A percentile compares a stretch with the other conserved stretches of the same genome.
Evolutionary conservation across 495 filamentous ascomycete species (phyloP).

Genomic region (Penicillium lividum): DNA sequence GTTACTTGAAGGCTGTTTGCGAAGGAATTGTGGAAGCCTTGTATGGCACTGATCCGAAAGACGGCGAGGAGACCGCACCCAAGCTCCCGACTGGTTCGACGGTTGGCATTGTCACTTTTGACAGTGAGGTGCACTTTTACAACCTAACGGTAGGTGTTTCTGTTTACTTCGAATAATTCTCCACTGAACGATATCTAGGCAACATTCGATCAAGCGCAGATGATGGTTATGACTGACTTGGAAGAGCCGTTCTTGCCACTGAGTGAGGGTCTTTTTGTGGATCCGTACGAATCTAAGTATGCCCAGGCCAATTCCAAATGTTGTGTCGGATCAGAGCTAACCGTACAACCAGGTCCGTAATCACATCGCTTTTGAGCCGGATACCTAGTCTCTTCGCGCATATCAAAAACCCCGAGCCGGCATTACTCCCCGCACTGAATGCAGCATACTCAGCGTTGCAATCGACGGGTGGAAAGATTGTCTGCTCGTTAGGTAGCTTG

Average conservation of each 20-base stretch:
- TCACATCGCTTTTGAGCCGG: conserved; percentile 76
- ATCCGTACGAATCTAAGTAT: conserved; percentile 88
- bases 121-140: conserved; percentile 96
- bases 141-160: conserved; percentile 72
- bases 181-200: conserved; percentile 52
- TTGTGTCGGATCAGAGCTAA: conserved; percentile 11
- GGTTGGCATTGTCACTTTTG: conserved; percentile 93
- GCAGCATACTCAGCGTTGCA: conserved; percentile 79
- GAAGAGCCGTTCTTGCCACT: conserved; percentile 96
- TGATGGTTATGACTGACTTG: conserved; percentile 98
- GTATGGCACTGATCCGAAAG: conserved; percentile 61
- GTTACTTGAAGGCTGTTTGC: conserved; percentile 88
- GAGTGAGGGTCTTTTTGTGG: conserved; percentile 89
- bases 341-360: conserved; percentile 58
- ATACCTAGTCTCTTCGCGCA: conserved; percentile 83
- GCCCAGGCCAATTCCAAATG: conserved; percentile 11
- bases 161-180: not conserved
- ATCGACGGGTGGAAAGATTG: conserved; percentile 86
- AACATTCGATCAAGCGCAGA: conserved; percentile 83
- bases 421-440: conserved; percentile 79
- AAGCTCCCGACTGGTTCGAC: conserved; percentile 77
- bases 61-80: conserved; percentile 50
- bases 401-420: conserved; percentile 85
- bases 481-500: conserved; percentile 80
- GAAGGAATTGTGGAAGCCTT: conserved; percentile 83